Conservation (phyloP, 1,284 basidiomycete genomes). For the Ceratobasidium sp. region DNA sequence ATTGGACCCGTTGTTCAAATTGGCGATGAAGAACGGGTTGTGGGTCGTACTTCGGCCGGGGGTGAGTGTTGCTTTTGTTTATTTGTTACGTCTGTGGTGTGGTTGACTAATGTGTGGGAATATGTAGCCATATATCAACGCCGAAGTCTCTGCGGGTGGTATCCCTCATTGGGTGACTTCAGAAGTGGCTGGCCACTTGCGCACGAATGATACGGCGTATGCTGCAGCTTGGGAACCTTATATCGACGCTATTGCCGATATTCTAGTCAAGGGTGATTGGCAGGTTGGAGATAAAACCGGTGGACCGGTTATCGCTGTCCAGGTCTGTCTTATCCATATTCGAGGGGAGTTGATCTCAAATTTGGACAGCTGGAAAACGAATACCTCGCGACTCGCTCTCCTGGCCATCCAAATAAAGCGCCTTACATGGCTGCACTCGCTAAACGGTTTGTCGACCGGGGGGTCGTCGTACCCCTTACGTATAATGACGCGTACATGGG, state of each 20-base stretch:
- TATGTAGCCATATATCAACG: conserved; percentile 55
- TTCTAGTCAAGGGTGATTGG: conserved; percentile 46
- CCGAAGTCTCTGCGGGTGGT: conserved; percentile 55
- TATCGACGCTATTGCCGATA: conserved; percentile 52
- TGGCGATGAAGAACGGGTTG: conserved; percentile 56
- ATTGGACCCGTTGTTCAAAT: conserved; percentile 74
- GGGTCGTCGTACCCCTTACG: conserved; percentile 72
- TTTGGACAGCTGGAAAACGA: conserved; percentile 54
- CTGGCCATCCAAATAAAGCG: conserved; percentile 48
- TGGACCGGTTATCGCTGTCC: conserved; percentile 56
- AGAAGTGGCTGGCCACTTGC: conserved; percentile 52
- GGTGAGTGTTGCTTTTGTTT: not conserved
- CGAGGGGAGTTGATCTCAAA: not conserved
- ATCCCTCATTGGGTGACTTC: conserved; percentile 57
- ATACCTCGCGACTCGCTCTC: conserved; percentile 51
- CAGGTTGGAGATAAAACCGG: conserved; percentile 48
- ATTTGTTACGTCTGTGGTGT: conserved; percentile 46
- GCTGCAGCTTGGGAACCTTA: conserved; percentile 55
- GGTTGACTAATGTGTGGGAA: not conserved
- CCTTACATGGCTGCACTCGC: conserved; percentile 49
- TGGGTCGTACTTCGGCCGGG: conserved; percentile 55
- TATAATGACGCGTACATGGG: conserved; percentile 51
- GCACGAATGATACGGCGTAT: conserved; percentile 54
- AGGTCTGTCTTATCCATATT: too few species aligned
- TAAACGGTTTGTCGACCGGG: conserved; percentile 62